These are phyloP conservation scores for Plantago rigida DNA, from an alignment of 305 asterid genomes.

Conservation along the genomic window DNA sequence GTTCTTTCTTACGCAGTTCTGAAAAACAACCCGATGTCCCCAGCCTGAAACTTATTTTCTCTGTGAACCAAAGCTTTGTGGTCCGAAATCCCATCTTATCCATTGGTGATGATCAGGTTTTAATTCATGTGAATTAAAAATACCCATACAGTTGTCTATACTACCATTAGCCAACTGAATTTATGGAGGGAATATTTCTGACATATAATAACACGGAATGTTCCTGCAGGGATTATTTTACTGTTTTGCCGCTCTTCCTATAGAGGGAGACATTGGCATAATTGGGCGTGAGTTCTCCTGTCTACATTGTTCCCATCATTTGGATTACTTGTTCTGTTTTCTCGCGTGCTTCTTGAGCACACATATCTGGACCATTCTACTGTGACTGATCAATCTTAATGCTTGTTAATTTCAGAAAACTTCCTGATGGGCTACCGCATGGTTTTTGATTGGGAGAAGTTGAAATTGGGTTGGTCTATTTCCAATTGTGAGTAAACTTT, in stretches of 20 bases:
- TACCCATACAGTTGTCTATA: neutral
- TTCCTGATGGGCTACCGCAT: constrained; percentile 64
- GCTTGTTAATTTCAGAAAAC: constrained; percentile 42
- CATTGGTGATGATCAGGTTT: constrained; percentile 43
- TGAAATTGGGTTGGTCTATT: constrained; percentile 68
- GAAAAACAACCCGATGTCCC: constrained; percentile 38
- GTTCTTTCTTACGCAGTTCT: constrained; percentile 40
- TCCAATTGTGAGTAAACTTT: constrained; percentile 58
- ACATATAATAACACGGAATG: constrained; percentile 17
- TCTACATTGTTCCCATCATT: constrained; percentile 3
- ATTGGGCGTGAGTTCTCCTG: constrained; percentile 66
- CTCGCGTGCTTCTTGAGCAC: no score
- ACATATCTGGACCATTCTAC: no score
- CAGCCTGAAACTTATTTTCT: constrained; percentile 42
- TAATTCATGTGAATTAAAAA: constrained; percentile 18
- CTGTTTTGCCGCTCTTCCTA: constrained; percentile 45
- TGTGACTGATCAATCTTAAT: neutral
- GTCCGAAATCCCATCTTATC: constrained; percentile 50
- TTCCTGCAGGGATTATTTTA: constrained; percentile 47
- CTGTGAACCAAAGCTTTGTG: constrained; percentile 57
- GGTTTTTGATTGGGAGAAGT: constrained; percentile 71
- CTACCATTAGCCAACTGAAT: no score
- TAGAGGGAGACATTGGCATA: constrained; percentile 35
- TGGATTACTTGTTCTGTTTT: neutral
- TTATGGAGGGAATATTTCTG: no score